Conservation (phyloP, 495 filamentous ascomycete genomes). For the Hypoxylon trugodes region DNA sequence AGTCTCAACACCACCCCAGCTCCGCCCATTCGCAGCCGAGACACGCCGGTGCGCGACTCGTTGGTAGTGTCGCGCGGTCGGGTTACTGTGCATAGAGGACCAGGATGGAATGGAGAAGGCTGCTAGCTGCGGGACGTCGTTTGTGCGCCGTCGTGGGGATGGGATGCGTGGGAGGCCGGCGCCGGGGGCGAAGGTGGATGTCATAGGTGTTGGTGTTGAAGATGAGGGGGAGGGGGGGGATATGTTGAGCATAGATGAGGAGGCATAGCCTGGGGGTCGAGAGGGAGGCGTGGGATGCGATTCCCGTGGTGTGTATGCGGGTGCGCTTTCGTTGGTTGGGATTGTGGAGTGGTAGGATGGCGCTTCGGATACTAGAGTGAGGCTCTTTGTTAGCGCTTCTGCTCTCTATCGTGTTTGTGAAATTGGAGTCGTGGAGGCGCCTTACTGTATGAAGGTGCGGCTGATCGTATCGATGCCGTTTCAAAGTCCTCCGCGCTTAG, state of each 20-base stretch:
- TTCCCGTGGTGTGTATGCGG: conserved; percentile 52
- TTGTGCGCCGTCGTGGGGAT: conserved; percentile 33
- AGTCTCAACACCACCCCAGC: conserved; percentile 33
- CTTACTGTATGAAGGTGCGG: conserved; percentile 62
- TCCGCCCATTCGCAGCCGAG: conserved; percentile 35
- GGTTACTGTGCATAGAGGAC: conserved; percentile 53
- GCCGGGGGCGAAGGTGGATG: conserved; percentile 40
- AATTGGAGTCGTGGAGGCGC: background rate
- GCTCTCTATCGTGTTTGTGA: background rate
- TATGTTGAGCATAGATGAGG: conserved; percentile 33
- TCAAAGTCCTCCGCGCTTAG: conserved; percentile 58
- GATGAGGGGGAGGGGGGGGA: too few species aligned
- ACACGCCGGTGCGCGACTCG: conserved; percentile 58
- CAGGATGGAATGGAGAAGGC: conserved; percentile 56
- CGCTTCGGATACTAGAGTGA: conserved; percentile 53
- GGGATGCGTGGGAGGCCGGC: conserved; percentile 53
- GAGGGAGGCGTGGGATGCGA: conserved; percentile 11
- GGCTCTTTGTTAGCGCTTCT: conserved; percentile 16
- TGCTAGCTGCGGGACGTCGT: conserved; percentile 45
- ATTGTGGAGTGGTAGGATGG: conserved; percentile 57
- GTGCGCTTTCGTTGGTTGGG: conserved; percentile 49
- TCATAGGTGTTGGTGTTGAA: conserved; percentile 37
- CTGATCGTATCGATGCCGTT: conserved; percentile 62
- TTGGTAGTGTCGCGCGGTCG: conserved; percentile 58
- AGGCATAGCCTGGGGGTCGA: conserved; percentile 21